Conservation (phyloP, 495 filamentous ascomycete genomes). For the Penicillium mononematosum region DNA sequence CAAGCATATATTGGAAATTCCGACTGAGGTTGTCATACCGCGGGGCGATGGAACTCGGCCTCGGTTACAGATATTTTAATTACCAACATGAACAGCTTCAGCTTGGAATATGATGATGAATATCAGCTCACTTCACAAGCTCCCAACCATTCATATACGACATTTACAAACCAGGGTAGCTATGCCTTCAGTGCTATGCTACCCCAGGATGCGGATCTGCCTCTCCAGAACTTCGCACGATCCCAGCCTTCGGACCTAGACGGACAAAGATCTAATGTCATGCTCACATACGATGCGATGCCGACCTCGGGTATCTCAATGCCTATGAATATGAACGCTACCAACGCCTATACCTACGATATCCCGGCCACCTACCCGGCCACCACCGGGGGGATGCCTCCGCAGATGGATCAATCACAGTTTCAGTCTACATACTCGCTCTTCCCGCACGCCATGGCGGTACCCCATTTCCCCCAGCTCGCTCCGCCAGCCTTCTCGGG, state of each 20-base stretch:
- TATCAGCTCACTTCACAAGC: conserved; percentile 8
- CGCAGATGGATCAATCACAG: conserved; percentile 22
- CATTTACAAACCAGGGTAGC: conserved; percentile 15
- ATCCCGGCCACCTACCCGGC: conserved; percentile 25
- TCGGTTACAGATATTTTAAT: neutral
- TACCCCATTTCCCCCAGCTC: conserved; percentile 8
- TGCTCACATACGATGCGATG: conserved; percentile 34
- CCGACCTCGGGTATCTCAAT: conserved; percentile 22
- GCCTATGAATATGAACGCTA: conserved; percentile 26
- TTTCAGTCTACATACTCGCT: conserved; percentile 17
- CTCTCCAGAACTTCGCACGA: conserved; percentile 21
- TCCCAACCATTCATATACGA: conserved; percentile 21
- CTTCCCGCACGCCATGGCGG: conserved; percentile 12
- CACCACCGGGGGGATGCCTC: conserved; percentile 22
- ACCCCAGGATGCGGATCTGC: conserved; percentile 22
- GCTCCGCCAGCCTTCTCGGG: conserved; percentile 12
- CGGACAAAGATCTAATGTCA: conserved; percentile 28
- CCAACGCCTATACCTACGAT: conserved; percentile 30
- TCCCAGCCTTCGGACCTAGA: conserved; percentile 21
- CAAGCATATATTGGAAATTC: neutral
- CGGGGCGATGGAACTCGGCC: neutral
- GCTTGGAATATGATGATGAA: conserved; percentile 14
- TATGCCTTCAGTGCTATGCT: conserved; percentile 26
- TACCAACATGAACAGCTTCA: conserved; percentile 14
- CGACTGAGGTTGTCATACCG: neutral